phyloP scores from a whole-genome alignment of 2,329 filamentous ascomycete species.

The Rachicladosporium sp. region DNA sequence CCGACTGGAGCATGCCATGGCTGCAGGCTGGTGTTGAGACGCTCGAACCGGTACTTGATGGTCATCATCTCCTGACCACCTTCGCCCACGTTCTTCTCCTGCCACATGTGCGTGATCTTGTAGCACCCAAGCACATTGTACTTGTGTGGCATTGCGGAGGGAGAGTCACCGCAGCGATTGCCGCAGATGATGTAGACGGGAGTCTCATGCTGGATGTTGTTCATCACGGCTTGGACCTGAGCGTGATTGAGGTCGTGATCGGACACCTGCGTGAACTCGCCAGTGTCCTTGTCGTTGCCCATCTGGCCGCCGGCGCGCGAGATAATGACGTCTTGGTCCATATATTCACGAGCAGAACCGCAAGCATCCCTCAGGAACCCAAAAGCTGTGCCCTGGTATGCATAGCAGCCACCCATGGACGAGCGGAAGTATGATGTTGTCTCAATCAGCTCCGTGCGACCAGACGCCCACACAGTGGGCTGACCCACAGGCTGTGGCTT shows the following conservation, averaged over 20 bases:
- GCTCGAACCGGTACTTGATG: slow-evolving; percentile 54
- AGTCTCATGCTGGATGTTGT: slow-evolving; percentile 34
- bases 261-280: slow-evolving; percentile 33
- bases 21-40: slow-evolving; percentile 33
- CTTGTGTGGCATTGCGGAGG: slow-evolving; percentile 39
- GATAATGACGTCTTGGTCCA: slow-evolving; percentile 51
- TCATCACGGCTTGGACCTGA: slow-evolving; percentile 30
- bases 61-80: slow-evolving; percentile 18
- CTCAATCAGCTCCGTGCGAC: slow-evolving; percentile 50
- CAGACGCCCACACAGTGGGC: slow-evolving; percentile 45
- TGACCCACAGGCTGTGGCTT: slow-evolving; percentile 24
- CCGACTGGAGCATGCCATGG: too few species aligned
- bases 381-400: slow-evolving; percentile 34
- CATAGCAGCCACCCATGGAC: slow-evolving; percentile 49
- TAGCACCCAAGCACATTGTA: slow-evolving; percentile 59
- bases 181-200: slow-evolving; percentile 43
- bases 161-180: slow-evolving; percentile 36
- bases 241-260: slow-evolving; percentile 33
- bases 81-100: slow-evolving; percentile 36
- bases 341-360: slow-evolving; percentile 41
- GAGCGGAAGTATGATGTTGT: slow-evolving; percentile 50
- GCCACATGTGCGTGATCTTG: slow-evolving; percentile 57
- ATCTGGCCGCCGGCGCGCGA: slow-evolving; percentile 48
- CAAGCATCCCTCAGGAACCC: slow-evolving; percentile 50
- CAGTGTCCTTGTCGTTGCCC: slow-evolving; percentile 31